Evolutionary conservation across 805 yeast genomes (phyloP), one percentile per base, ranked within the genome.

Genomic region (Candida orba): DNA sequence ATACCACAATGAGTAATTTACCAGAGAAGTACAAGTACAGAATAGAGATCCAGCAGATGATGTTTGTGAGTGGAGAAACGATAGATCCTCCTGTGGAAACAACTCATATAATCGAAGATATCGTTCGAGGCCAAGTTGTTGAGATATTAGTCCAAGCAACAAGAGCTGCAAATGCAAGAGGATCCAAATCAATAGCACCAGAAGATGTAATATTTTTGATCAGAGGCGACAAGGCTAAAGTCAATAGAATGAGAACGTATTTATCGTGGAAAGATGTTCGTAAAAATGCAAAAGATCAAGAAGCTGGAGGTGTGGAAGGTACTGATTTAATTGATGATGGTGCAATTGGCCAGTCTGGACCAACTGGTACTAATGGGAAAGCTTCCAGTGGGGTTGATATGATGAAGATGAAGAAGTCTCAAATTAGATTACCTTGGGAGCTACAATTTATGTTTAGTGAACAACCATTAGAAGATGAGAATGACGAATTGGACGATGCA

Each of bases 201-300:
- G 99, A 93, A 61, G 99, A 93, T 61, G 84, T 93, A 33, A 91
- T 93, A 35, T 93, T 90, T 53, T 66, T 91, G 39, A 91, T 93
- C 45, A 73, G 99, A 37, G 95, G 89, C 58, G 98, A 93, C 57
- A 81, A 77, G 52, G 97, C 97, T 24, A 93, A 93, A 58, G 98
- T 93, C 6, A 87, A 88, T 54, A 71, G 99, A 46, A 68, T 93
- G 34, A 72, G 96, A 52, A 91, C 97, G 0, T 93, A 93, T 56
- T 66, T 93, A 22, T 84, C 95, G 2, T 93, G 99, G 99, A 93
- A 93, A 56, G 99, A 93, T 61, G 89, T 93, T 36, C 80, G 99
- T 41, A 93, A 93, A 51, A 77, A 79, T 50, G 84, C 83, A 1
- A 77, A 77, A 45, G 84, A 78, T 41, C 84, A 76, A 52, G 85